These are phyloP conservation scores for Sarocladium brachiariae DNA, from an alignment of 2,329 filamentous ascomycete species.

Conservation along the genomic window DNA sequence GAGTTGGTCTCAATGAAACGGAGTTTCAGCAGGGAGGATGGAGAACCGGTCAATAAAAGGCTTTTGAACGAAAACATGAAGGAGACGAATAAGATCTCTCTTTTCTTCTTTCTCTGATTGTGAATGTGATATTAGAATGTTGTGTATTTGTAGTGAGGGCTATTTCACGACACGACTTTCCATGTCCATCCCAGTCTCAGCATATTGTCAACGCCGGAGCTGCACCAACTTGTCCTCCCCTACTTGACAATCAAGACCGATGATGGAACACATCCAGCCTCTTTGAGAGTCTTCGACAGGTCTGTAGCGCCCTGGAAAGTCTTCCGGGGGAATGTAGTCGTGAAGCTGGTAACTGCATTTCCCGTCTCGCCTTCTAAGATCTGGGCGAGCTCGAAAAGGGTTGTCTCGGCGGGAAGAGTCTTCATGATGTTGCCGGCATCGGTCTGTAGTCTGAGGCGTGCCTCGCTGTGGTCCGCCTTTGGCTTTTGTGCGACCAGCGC, in stretches of 20 bases:
- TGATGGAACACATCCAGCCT: conserved; percentile 83
- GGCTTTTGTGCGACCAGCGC: conserved; percentile 46
- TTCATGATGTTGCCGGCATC: conserved; percentile 69
- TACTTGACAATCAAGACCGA: conserved; percentile 76
- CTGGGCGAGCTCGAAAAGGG: conserved; percentile 85
- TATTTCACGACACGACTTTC: neutral
- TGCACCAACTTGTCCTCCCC: conserved; percentile 14
- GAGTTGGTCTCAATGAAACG: conserved; percentile 25
- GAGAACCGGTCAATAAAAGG: conserved; percentile 28
- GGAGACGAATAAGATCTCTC: conserved; percentile 19
- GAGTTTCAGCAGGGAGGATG: conserved; percentile 31
- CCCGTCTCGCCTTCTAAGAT: conserved; percentile 66
- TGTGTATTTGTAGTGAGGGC: neutral
- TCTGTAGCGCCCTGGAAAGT: conserved; percentile 62
- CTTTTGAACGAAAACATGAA: conserved; percentile 31
- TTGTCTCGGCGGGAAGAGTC: conserved; percentile 82
- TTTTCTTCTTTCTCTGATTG: neutral
- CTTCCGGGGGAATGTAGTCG: conserved; percentile 82
- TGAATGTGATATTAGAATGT: neutral
- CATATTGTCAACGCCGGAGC: neutral
- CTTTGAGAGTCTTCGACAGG: conserved; percentile 86
- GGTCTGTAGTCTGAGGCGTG: conserved; percentile 76
- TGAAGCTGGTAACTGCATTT: conserved; percentile 65
- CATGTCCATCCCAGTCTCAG: conserved; percentile 7
- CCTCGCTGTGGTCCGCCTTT: conserved; percentile 68